phyloP scores from a whole-genome alignment of 139 green algal species.

The Chlamydomonas urium region DNA sequence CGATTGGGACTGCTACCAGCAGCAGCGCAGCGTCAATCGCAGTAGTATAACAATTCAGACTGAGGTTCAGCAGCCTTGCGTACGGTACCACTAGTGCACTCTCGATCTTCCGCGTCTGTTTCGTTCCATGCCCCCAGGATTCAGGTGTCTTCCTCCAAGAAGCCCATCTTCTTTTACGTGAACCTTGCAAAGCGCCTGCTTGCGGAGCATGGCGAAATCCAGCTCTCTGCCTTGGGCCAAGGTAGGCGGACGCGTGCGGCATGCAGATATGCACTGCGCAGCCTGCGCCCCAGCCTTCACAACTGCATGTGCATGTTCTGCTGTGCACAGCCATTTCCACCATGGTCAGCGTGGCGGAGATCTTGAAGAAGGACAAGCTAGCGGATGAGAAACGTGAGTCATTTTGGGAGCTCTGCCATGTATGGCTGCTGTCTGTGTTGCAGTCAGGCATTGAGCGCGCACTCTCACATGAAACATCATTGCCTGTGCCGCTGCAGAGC shows the following conservation, averaged over 20 bases:
- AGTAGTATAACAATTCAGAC: too few species aligned
- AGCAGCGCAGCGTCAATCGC: too few species aligned
- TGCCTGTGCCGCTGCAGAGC: conserved; percentile 12
- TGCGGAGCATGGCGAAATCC: conserved; percentile 71
- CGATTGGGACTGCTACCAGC: too few species aligned
- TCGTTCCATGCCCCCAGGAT: conserved; percentile 38
- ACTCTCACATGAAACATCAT: background rate
- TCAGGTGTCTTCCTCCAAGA: conserved; percentile 66
- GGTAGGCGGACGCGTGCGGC: conserved; percentile 32
- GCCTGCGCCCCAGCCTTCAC: too few species aligned
- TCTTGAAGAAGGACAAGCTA: conserved; percentile 75
- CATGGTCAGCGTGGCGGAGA: conserved; percentile 82
- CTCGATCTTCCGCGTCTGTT: background rate
- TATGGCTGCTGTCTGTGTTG: background rate
- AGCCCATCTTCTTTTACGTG: conserved; percentile 80
- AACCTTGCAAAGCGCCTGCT: conserved; percentile 73
- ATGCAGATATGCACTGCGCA: too few species aligned
- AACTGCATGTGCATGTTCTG: too few species aligned
- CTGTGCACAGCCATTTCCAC: conserved; percentile 62
- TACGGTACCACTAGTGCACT: background rate
- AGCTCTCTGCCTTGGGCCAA: conserved; percentile 78
- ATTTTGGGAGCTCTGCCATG: conserved; percentile 10
- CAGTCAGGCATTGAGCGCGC: background rate
- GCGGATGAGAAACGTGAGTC: conserved; percentile 59
- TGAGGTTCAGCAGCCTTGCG: too few species aligned